phyloP scores from a whole-genome alignment of 2,329 filamentous ascomycete species.

The Penicillium crustosum region DNA sequence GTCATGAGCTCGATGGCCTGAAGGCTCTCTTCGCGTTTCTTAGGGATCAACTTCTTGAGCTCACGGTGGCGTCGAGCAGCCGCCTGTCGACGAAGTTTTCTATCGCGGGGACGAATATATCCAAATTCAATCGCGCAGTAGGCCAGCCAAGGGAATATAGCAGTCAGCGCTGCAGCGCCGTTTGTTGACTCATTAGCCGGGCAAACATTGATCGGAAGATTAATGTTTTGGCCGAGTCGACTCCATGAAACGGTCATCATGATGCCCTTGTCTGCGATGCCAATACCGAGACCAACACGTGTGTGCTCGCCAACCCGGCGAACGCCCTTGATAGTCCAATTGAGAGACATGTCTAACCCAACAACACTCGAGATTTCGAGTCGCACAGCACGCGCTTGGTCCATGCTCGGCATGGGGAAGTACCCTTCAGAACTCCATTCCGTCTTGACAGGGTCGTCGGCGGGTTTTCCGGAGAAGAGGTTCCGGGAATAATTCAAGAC shows the following conservation, averaged over 20 bases:
- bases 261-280: slow-evolving; percentile 39
- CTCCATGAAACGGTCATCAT: slow-evolving; percentile 42
- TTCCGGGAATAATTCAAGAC: slow-evolving; percentile 39
- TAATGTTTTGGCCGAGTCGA: slow-evolving; percentile 43
- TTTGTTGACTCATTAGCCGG: slow-evolving; percentile 34
- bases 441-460: slow-evolving; percentile 34
- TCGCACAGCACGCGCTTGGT: slow-evolving; percentile 35
- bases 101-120: slow-evolving; percentile 40
- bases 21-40: slow-evolving; percentile 39
- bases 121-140: slow-evolving; percentile 46
- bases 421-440: slow-evolving; percentile 46
- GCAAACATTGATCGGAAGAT: slow-evolving; percentile 41
- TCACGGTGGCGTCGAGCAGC: slow-evolving; percentile 39
- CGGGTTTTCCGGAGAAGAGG: slow-evolving; percentile 37
- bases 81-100: slow-evolving; percentile 35
- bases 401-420: slow-evolving; percentile 31
- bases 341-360: slow-evolving; percentile 29
- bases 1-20: slow-evolving; percentile 44
- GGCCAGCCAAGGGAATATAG: slow-evolving; percentile 40
- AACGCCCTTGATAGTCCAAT: slow-evolving; percentile 38
- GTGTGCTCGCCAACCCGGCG: slow-evolving; percentile 41
- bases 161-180: slow-evolving; percentile 37
- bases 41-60: slow-evolving; percentile 37
- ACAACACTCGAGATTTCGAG: slow-evolving; percentile 35
- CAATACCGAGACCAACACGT: slow-evolving; percentile 41